A percentile compares a stretch with the other conserved stretches of the same genome.
Conservation (phyloP, 1,139 yeast species). For the Meyerozyma sp. region DNA sequence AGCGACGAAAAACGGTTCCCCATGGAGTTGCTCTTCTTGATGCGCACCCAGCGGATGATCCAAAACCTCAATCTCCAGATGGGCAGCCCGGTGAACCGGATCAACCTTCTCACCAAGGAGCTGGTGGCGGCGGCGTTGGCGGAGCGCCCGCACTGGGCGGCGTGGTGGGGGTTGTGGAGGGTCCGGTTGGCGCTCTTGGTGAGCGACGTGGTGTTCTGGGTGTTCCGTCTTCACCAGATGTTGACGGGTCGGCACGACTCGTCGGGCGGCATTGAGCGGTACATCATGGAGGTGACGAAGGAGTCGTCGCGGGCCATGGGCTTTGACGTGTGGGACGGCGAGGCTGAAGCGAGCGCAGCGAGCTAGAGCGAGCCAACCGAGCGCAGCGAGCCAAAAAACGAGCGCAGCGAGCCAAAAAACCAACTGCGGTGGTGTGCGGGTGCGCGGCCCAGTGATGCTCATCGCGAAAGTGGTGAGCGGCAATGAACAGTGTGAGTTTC, state of each 20-base stretch:
- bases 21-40: slow-evolving; percentile 56
- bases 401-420: neutral
- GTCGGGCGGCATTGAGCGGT: slow-evolving; percentile 43
- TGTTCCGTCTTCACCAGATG: slow-evolving; percentile 36
- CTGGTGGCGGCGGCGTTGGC: slow-evolving; percentile 32
- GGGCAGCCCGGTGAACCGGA: slow-evolving; percentile 71
- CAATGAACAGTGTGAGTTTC: neutral
- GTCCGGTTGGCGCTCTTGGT: slow-evolving; percentile 34
- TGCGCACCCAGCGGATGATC: slow-evolving; percentile 69
- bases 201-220: slow-evolving; percentile 39
- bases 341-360: neutral
- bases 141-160: slow-evolving; percentile 13
- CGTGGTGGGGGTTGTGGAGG: slow-evolving; percentile 21
- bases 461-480: neutral
- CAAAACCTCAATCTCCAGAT: slow-evolving; percentile 62
- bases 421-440: neutral
- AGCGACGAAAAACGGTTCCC: slow-evolving; percentile 66
- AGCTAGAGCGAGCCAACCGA: neutral
- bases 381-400: neutral
- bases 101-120: slow-evolving; percentile 55
- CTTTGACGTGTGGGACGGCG: slow-evolving; percentile 18
- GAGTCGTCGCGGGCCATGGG: slow-evolving; percentile 40
- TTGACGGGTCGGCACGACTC: slow-evolving; percentile 29
- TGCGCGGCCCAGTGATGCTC: neutral
- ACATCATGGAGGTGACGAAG: slow-evolving; percentile 38